Evolutionary conservation across 345 rosid genomes (phyloP).

Genomic region (Zanthoxylum bungeanum): DNA sequence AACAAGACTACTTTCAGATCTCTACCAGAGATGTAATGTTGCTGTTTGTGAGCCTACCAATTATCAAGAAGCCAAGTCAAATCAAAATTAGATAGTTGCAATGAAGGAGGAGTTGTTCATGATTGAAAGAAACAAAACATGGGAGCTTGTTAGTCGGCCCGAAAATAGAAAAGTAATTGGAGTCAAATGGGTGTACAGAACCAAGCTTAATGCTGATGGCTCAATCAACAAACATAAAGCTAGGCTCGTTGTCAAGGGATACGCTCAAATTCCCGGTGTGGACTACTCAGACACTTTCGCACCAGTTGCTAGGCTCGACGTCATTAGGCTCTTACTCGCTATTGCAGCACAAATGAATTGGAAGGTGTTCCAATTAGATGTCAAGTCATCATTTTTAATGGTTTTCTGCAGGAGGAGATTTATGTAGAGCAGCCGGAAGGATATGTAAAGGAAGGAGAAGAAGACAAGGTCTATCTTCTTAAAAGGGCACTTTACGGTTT

Average conservation of each 20-base stretch:
- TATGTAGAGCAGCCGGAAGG: no score
- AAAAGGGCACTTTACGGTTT: no score
- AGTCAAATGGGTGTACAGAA: neutral
- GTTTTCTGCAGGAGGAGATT: no score
- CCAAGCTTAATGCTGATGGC: neutral
- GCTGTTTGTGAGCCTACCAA: conserved; percentile 3
- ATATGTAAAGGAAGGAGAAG: no score
- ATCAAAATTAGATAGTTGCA: neutral
- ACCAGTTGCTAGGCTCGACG: no score
- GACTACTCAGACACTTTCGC: no score
- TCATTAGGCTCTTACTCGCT: no score
- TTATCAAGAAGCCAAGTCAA: neutral
- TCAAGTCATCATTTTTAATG: no score
- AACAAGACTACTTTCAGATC: neutral
- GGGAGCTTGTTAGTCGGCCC: neutral
- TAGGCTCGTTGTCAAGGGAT: neutral
- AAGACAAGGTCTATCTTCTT: no score
- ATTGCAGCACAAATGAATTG: no score
- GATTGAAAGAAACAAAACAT: neutral
- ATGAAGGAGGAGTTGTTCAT: neutral
- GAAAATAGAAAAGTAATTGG: neutral
- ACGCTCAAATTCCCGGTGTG: no score
- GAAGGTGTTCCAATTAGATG: no score
- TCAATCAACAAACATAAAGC: neutral
- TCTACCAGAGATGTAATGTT: conserved; percentile 2